Evolutionary conservation across 1,284 basidiomycete genomes (phyloP), one percentile per base, ranked within the genome.

Genomic region (Singerocomus inundabilis): DNA sequence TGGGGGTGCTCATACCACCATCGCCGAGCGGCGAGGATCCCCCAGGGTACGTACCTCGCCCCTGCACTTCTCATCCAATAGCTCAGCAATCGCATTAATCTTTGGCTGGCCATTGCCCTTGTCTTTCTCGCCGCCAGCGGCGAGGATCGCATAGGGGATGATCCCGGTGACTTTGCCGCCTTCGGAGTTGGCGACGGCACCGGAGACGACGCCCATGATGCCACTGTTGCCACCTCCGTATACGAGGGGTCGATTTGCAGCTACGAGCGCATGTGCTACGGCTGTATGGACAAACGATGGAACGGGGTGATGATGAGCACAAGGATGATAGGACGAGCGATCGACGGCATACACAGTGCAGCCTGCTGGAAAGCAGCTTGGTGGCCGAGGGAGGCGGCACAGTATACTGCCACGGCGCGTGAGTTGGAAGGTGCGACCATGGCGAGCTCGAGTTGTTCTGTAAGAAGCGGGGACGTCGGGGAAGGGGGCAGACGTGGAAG

Each of bases 181-280:
- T 1, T 73, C 72, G 8, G 21, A 24, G 54, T 84, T 73, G 15
- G 91, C 71, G 0, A 80, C 84, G 1, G 90, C 73, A 29, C 79
- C 75, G 0, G 93, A 91, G 8, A 93, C 84, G 36, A 84, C 72
- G 43, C 93, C 93, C 93, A 97, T 97, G 57, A 95, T 77, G 1
- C 93, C 93, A 29, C 78, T 76, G 11, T 78, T 77, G 0, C 92
- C 93, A 15, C 93, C 94, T 5, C 93, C 93, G 65, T 97, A 97
- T 2, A 97, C 80, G 25, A 97, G 75, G 4, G 84, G 79, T 12
- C 84, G 76, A 5, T 77, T 72, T n/a, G 78, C 70, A 25, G 69
- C 69, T 2, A 84, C 91, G 24, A 96, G 73, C 0, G 91, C 87
- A 43, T 72, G 69, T 34, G 91, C 94, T 12, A 97, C 66, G 25